These are phyloP conservation scores for Iris pallida DNA, from an alignment of 116 monocot genomes.

Conservation along the genomic window DNA sequence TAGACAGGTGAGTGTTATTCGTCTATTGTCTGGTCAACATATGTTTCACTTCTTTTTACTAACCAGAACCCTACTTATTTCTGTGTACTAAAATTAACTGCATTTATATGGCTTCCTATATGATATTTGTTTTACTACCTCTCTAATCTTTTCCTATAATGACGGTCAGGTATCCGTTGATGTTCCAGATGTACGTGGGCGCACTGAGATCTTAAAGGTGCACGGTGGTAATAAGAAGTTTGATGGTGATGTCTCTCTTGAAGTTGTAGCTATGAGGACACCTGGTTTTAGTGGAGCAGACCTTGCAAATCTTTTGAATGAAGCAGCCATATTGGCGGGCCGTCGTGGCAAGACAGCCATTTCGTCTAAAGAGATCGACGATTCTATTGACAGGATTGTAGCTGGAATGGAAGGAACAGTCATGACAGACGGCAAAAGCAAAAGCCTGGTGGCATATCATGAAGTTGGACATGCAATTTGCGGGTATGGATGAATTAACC, in stretches of 20 bases:
- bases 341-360: constrained; percentile 81
- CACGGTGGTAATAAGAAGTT: constrained; percentile 62
- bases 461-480: constrained; percentile 99
- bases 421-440: constrained; percentile 99
- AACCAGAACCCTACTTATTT: no score
- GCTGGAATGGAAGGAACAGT: constrained; percentile 99
- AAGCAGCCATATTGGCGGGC: constrained; percentile 91
- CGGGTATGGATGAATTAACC: constrained; percentile 46
- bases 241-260: constrained; percentile 53
- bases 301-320: constrained; percentile 95
- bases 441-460: constrained; percentile 97
- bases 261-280: constrained; percentile 60
- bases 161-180: constrained; percentile 41
- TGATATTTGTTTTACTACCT: not conserved
- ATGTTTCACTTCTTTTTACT: no score
- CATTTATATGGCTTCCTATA: no score
- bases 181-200: constrained; percentile 65
- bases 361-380: constrained; percentile 96
- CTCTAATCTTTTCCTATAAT: not conserved
- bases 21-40: not conserved
- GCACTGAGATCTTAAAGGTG: constrained; percentile 61
- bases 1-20: constrained; percentile 39
- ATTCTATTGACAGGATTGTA: constrained; percentile 98
- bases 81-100: no score
- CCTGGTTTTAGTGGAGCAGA: constrained; percentile 92